A percentile compares a stretch with the other conserved stretches of the same genome.
These are phyloP conservation scores for Albugo laibachii DNA, from an alignment of 352 stramenopile genomes.

Conservation along the genomic window DNA sequence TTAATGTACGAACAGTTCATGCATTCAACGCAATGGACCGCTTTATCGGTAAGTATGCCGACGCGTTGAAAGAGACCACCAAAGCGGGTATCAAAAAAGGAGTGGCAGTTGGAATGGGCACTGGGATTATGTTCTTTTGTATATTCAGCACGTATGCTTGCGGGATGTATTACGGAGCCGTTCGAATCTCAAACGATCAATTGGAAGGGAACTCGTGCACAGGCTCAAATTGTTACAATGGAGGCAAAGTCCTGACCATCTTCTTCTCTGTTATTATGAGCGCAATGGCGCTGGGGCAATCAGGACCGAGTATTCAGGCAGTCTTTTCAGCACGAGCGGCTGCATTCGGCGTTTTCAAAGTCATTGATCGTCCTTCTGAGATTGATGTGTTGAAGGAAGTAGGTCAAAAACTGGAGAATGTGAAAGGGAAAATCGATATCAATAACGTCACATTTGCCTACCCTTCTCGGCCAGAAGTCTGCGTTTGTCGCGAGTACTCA, in stretches of 20 bases:
- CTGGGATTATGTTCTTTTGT: slow-evolving; percentile 39
- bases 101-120: slow-evolving; percentile 31
- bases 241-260: slow-evolving; percentile 40
- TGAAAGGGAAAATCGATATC: slow-evolving; percentile 46
- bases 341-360: slow-evolving; percentile 39
- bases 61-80: slow-evolving; percentile 19
- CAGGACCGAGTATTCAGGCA: slow-evolving; percentile 33
- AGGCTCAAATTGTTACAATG: slow-evolving; percentile 23
- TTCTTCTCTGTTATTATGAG: slow-evolving; percentile 56
- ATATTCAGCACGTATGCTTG: slow-evolving; percentile 51
- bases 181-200: slow-evolving; percentile 40
- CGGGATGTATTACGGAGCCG: slow-evolving; percentile 60
- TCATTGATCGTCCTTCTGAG: slow-evolving; percentile 31
- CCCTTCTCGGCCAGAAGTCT: slow-evolving; percentile 28
- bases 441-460: slow-evolving; percentile 65
- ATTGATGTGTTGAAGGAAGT: slow-evolving; percentile 26
- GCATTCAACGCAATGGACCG: slow-evolving; percentile 50
- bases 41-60: slow-evolving; percentile 38
- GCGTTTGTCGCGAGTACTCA: slow-evolving; percentile 27
- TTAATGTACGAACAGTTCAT: slow-evolving; percentile 58
- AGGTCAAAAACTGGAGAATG: slow-evolving; percentile 13
- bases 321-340: slow-evolving; percentile 29
- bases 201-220: slow-evolving; percentile 18
- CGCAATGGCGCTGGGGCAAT: slow-evolving; percentile 48
- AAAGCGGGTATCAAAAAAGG: slow-evolving; percentile 26